phyloP scores from a whole-genome alignment of 495 filamentous ascomycete genomes.

The Bacidia rubella region DNA sequence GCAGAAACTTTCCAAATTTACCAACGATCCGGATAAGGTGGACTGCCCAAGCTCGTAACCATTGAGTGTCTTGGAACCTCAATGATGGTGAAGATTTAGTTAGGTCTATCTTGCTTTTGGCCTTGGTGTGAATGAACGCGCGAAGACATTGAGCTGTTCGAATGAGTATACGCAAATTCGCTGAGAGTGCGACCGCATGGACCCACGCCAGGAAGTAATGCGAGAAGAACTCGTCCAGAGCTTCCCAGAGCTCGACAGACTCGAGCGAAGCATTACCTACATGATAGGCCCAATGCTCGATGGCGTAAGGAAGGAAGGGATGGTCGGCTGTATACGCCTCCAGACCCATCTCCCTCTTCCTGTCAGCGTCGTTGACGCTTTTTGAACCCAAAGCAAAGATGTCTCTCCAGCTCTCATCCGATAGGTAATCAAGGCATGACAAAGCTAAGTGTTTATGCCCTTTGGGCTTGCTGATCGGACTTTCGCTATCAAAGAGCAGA shows the following conservation, averaged over 20 bases:
- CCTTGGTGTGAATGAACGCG: neutral
- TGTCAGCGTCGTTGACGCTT: conserved; percentile 16
- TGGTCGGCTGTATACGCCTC: conserved; percentile 25
- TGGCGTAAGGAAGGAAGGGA: conserved; percentile 15
- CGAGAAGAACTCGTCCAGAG: conserved; percentile 4
- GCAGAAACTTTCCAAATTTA: conserved; percentile 22
- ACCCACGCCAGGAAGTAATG: conserved; percentile 13
- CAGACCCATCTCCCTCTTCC: conserved; percentile 19
- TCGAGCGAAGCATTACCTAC: conserved; percentile 9
- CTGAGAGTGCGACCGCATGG: conserved; percentile 7
- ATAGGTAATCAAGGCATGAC: neutral
- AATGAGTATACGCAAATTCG: conserved; percentile 1
- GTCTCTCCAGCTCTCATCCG: conserved; percentile 14
- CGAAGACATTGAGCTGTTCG: conserved; percentile 4
- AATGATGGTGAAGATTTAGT: no score
- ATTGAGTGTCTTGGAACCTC: no score
- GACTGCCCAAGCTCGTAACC: no score
- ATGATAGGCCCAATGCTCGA: conserved; percentile 11
- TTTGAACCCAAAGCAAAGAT: conserved; percentile 22
- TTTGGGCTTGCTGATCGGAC: neutral
- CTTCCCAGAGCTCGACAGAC: neutral
- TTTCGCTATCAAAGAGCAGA: neutral
- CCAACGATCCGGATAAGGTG: conserved; percentile 26
- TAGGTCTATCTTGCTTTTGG: no score
- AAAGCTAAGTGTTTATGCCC: neutral